phyloP scores from a whole-genome alignment of 805 yeast genomes.

The Yamadazyma nakazawae region DNA sequence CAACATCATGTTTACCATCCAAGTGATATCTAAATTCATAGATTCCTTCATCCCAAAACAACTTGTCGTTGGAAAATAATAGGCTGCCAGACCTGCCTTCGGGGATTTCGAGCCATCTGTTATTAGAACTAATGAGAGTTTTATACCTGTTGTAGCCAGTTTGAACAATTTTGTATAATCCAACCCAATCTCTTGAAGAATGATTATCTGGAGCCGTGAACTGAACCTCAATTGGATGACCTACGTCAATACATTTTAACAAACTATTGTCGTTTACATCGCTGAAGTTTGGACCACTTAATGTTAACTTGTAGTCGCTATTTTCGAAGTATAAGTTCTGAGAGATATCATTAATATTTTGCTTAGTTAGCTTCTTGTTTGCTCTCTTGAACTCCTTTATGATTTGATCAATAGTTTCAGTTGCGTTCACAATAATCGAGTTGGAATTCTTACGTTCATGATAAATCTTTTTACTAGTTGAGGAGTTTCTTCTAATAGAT shows the following conservation, averaged over 20 bases:
- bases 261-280: constrained; percentile 11
- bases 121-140: constrained; percentile 59
- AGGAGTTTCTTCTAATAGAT: constrained; percentile 21
- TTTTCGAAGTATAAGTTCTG: constrained; percentile 38
- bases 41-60: constrained; percentile 65
- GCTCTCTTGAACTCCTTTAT: constrained; percentile 39
- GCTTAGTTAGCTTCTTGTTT: constrained; percentile 28
- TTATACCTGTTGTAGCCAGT: constrained; percentile 53
- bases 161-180: constrained; percentile 61
- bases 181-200: constrained; percentile 67
- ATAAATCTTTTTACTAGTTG: constrained; percentile 1
- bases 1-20: constrained; percentile 66
- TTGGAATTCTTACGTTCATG: constrained; percentile 14
- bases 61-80: constrained; percentile 44
- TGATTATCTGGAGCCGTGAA: constrained; percentile 55
- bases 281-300: constrained; percentile 20
- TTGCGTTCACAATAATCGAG: constrained; percentile 32
- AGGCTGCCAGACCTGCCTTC: constrained; percentile 41
- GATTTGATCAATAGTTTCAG: constrained; percentile 47
- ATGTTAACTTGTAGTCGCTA: constrained; percentile 28
- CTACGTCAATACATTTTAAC: constrained; percentile 32
- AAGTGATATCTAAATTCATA: constrained; percentile 74
- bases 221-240: constrained; percentile 49
- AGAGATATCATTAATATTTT: constrained; percentile 37
- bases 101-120: constrained; percentile 55